Base-by-base conservation (phyloP, 202 grass and related monocot genomes). In the Carex sylvatica region DNA sequence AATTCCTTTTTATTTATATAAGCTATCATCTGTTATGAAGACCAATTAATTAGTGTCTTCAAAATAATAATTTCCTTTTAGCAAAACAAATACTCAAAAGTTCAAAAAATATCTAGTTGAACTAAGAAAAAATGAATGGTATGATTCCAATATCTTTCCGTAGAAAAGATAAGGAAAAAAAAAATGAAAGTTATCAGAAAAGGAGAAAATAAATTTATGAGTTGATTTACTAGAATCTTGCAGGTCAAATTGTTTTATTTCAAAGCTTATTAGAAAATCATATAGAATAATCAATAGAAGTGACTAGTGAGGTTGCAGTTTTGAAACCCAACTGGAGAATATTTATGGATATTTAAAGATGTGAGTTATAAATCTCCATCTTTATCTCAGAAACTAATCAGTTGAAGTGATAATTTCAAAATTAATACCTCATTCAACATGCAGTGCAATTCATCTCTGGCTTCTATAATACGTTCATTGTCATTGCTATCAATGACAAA, bases 401-500 rank as follows among this genome's bases (percentile, higher is more conserved):
- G 11, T 65, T 52, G 26, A 19, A 9, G 12, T 78, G 16, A 26
- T 56, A 14, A 6, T 59, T 59, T 59, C 0, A 68, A 67, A 67
- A 35, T 5, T 35, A 9, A 35, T 79, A 79, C 84, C 84, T 84
- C 84, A 74, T 90, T 63, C 12, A 90, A 69, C 47, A 90, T 84
- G 47, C 60, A 46, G 24, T 90, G 69, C 31, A 90, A 54, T 65
- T 84, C 67, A 22, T 87, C 81, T 75, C 38, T 66, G 35, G 88
- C 85, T 53, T 82, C 58, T 33, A 9, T 22, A 82, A 90, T 14
- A 66, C 88, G 61, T 5, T 84, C 81, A 35, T 60, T 67, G 67
- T 90, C 51, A 66, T 66, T 82, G 61, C 88, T 84, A 64, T 90
- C 88, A 13, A 90, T 75, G 33, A 87, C 82, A 75, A 91, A 91